Conservation (phyloP, 208 protist species). For the Crithidia mellificae region DNA sequence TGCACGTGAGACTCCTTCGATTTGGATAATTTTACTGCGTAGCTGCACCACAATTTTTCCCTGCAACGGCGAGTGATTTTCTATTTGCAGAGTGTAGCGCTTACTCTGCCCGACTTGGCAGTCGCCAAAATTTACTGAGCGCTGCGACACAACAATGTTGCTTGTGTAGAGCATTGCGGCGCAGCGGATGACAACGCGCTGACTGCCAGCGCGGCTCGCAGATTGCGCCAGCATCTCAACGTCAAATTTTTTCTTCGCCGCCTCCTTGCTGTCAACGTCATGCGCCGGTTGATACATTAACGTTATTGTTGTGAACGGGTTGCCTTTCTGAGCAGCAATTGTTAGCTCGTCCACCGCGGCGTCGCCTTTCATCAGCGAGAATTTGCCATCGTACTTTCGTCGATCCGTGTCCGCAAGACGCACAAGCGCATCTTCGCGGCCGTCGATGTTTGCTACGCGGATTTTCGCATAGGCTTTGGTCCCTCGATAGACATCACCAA, state of each 20-base stretch:
- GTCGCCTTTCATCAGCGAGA: constrained; percentile 61
- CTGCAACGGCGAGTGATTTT: constrained; percentile 80
- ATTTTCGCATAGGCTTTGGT: constrained; percentile 46
- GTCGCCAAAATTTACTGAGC: constrained; percentile 82
- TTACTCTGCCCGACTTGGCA: constrained; percentile 81
- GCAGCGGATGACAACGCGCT: constrained; percentile 66
- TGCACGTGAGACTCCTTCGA: constrained; percentile 48
- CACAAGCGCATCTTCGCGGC: constrained; percentile 56
- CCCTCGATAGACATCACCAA: constrained; percentile 84
- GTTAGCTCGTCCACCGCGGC: constrained; percentile 57
- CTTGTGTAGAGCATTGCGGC: constrained; percentile 81
- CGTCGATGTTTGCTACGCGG: constrained; percentile 47
- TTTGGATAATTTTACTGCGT: constrained; percentile 87
- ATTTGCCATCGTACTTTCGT: constrained; percentile 52
- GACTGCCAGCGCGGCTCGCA: constrained; percentile 33
- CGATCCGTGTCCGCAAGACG: constrained; percentile 45
- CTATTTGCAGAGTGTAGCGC: constrained; percentile 67
- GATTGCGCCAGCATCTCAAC: constrained; percentile 59
- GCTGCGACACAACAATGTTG: constrained; percentile 67
- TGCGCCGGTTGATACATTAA: constrained; percentile 64
- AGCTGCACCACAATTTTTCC: constrained; percentile 70
- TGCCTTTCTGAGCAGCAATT: constrained; percentile 50
- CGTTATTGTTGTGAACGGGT: constrained; percentile 31
- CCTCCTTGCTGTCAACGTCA: constrained; percentile 54
- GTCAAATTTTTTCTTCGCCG: constrained; percentile 72